Percentiles rank a stretch among this genome's conserved stretches.
Conservation (phyloP, 179 eudicot genomes). For the Spergularia azorica region DNA sequence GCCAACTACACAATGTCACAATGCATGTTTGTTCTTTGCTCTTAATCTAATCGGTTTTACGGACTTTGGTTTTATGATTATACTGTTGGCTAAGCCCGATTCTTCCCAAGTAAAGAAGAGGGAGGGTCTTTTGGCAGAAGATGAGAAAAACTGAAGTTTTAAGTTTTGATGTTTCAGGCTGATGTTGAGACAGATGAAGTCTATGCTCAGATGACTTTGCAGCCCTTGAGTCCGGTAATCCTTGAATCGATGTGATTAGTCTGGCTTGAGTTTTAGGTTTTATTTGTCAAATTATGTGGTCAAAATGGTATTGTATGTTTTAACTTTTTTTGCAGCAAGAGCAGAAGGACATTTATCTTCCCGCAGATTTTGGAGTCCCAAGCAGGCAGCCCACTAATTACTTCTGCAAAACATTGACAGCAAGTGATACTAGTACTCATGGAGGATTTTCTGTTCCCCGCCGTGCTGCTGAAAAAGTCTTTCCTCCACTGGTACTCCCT, state of each 20-base stretch:
- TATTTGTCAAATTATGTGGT: background rate
- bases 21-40: conserved; percentile 72
- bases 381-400: conserved; percentile 65
- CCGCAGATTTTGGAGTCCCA: conserved; percentile 53
- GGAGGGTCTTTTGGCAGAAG: background rate
- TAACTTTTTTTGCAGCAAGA: conserved; percentile 46
- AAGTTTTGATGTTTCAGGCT: conserved; percentile 46
- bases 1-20: conserved; percentile 93
- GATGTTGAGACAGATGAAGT: conserved; percentile 78
- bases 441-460: conserved; percentile 85
- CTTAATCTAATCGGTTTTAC: conserved; percentile 20
- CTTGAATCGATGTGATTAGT: background rate
- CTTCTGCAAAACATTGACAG: conserved; percentile 64
- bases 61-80: background rate
- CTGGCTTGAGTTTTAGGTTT: background rate
- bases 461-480: conserved; percentile 76
- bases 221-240: conserved; percentile 56
- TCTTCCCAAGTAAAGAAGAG: background rate
- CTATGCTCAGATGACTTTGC: conserved; percentile 74
- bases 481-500: conserved; percentile 56
- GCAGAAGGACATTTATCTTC: conserved; percentile 61
- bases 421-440: conserved; percentile 74
- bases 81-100: background rate
- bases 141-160: conserved; percentile 17
- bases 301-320: background rate